Evolutionary conservation across 2,329 filamentous ascomycete genomes (phyloP).

Genomic region (Exophiala spinifera): DNA sequence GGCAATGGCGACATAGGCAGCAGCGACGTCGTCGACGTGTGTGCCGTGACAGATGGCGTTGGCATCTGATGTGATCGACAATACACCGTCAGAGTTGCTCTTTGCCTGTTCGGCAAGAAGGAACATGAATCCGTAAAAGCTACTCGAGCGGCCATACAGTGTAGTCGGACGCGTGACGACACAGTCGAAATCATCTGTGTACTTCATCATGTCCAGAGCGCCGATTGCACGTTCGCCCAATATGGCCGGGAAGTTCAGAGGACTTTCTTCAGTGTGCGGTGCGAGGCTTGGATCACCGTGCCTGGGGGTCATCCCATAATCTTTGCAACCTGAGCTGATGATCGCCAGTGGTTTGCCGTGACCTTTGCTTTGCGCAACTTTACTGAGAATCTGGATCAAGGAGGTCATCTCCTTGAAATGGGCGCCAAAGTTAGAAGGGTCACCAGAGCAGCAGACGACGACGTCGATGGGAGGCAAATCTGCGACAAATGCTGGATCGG

Average conservation of each 20-base stretch:
- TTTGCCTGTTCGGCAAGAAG: slow-evolving; percentile 30
- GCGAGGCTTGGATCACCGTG: slow-evolving; percentile 37
- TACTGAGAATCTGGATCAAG: slow-evolving; percentile 37
- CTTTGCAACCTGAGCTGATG: slow-evolving; percentile 51
- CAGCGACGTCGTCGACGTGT: slow-evolving; percentile 51
- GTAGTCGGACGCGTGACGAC: slow-evolving; percentile 48
- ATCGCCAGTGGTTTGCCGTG: slow-evolving; percentile 42
- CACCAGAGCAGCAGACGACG: slow-evolving; percentile 46
- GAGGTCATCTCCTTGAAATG: slow-evolving; percentile 40
- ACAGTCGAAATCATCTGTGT: slow-evolving; percentile 42
- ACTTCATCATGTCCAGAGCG: slow-evolving; percentile 39
- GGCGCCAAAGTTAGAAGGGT: slow-evolving; percentile 39
- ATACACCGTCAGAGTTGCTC: slow-evolving; percentile 4
- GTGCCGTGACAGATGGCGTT: slow-evolving; percentile 46
- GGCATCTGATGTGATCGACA: slow-evolving; percentile 37
- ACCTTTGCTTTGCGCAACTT: slow-evolving; percentile 27
- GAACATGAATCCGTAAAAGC: slow-evolving; percentile 45
- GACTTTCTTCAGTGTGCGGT: slow-evolving; percentile 46
- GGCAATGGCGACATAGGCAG: slow-evolving; percentile 49
- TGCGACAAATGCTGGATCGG: slow-evolving; percentile 4
- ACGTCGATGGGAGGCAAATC: slow-evolving; percentile 36
- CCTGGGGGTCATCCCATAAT: slow-evolving; percentile 42
- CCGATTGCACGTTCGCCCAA: slow-evolving; percentile 35
- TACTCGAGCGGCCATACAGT: slow-evolving; percentile 47
- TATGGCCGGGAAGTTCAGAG: slow-evolving; percentile 34